A percentile compares a stretch with the other conserved stretches of the same genome.
Conservation (phyloP, 2,329 filamentous ascomycete species). For the Amylocarpus encephaloides region DNA sequence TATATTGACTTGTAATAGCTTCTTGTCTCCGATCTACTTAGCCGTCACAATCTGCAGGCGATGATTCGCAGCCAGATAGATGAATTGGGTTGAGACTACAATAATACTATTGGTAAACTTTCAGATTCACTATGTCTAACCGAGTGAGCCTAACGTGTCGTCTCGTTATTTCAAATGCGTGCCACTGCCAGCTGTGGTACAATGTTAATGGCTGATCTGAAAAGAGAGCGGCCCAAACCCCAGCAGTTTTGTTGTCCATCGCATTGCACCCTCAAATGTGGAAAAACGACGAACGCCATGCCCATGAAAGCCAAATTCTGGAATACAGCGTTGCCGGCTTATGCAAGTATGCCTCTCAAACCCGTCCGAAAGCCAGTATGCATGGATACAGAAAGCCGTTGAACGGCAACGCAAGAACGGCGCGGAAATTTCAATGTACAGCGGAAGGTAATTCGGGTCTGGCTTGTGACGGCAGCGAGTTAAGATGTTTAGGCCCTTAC, state of each 20-base stretch:
- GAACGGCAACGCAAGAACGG: constrained; percentile 10
- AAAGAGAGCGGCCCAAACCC: constrained; percentile 12
- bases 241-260: constrained; percentile 17
- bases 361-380: constrained; percentile 18
- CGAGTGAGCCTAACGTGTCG: no score
- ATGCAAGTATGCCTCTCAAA: constrained; percentile 18
- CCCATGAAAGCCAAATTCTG: constrained; percentile 14
- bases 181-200: constrained; percentile 3
- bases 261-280: constrained; percentile 3
- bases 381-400: constrained; percentile 11
- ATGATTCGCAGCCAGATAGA: no score
- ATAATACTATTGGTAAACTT: not conserved
- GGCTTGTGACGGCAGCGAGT: not conserved
- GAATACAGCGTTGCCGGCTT: constrained; percentile 17
- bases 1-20: not conserved
- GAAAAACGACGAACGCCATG: constrained; percentile 20
- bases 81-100: no score
- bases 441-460: constrained; percentile 8
- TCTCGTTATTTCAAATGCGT: not conserved
- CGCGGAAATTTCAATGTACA: constrained; percentile 19
- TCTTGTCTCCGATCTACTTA: no score
- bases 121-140: not conserved
- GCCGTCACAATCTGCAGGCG: no score
- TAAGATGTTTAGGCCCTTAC: constrained; percentile 8
- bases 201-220: constrained; percentile 3